Base-by-base conservation (phyloP, 345 rosid species). In the Chamaenerion angustifolium region DNA sequence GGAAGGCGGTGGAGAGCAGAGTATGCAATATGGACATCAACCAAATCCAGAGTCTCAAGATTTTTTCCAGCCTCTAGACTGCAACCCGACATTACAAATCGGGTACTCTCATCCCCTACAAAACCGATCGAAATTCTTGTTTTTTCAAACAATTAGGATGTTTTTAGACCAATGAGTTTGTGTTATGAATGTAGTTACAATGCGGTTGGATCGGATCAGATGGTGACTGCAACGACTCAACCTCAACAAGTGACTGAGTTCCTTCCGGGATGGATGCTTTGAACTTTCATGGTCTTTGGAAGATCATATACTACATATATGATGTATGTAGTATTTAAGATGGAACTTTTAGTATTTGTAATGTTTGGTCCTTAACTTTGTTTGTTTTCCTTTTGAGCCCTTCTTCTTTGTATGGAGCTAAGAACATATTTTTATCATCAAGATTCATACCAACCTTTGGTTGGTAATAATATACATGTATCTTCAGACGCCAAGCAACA, bases 181-280 rank as follows among this genome's bases (percentile, higher is more conserved):
- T 7, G 13, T 49, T 14, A 16, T 25, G 40, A 49, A 49, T 23
- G 16, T 40, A 49, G 97, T 52, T 90, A 80, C 43, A 73, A 70
- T 60, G 72, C 70, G 10, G 83, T 64, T 44, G 79, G 75, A 47
- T 75, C 97, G 55, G 85, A 82, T 70, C 95, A 83, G 60, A 71
- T 87, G 64, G 70, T 58, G 10, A 64, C 16, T 19, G 56, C 41
- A 14, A 31, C 59, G 41, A 52, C 64, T 49, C 90, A 80, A 59
- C 67, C 65, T 40, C 96, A 76, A 52, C 87, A 69, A 66, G 93
- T 76, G 17, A 74, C 52, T 52, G 96, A 96, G 42, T 92, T 81
- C 62, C 75, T 90, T 57, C 98, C 98, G 23, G 98, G 96, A 42
- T 87, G 98, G 98, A 92, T 87, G 98, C 93, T 92, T 45, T 83